Evolutionary conservation across 2,329 filamentous ascomycete genomes (phyloP).

Genomic region (Trichoderma brevicompactum): DNA sequence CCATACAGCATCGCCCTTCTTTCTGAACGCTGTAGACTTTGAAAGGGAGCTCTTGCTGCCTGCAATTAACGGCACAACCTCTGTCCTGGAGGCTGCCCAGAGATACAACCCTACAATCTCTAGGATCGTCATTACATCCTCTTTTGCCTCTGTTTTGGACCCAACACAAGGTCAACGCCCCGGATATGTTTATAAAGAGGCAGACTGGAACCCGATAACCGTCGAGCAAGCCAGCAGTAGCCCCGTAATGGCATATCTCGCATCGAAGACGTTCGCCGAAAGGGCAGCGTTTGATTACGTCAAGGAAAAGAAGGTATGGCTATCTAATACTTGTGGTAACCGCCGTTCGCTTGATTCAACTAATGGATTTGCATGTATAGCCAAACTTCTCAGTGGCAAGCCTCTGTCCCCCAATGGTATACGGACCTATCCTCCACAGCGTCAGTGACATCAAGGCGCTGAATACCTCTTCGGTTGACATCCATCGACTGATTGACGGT

Average conservation of each 20-base stretch:
- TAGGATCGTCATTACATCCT: not conserved
- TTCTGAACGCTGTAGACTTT: not conserved
- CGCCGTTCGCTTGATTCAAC: not conserved
- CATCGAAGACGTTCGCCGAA: constrained; percentile 3
- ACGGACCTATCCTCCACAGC: not conserved
- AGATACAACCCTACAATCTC: not conserved
- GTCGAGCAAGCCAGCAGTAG: not conserved
- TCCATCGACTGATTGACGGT: constrained; percentile 1
- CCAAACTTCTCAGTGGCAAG: not conserved
- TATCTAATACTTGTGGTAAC: not conserved
- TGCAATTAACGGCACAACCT: not conserved
- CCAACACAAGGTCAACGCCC: not conserved
- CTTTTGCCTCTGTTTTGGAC: not conserved
- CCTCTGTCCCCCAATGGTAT: constrained; percentile 7
- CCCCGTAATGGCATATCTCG: not conserved
- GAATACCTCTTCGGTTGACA: constrained; percentile 4
- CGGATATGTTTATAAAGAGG: not conserved
- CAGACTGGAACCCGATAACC: not conserved
- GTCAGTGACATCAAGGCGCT: not conserved
- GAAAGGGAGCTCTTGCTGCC: constrained; percentile 9
- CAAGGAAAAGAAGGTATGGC: not conserved
- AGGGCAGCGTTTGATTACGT: not conserved
- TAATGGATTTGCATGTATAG: not conserved
- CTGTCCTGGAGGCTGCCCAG: not conserved
- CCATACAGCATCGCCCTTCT: not conserved